phyloP scores from a whole-genome alignment of 2,329 filamentous ascomycete genomes.

The Talaromyces sp. region DNA sequence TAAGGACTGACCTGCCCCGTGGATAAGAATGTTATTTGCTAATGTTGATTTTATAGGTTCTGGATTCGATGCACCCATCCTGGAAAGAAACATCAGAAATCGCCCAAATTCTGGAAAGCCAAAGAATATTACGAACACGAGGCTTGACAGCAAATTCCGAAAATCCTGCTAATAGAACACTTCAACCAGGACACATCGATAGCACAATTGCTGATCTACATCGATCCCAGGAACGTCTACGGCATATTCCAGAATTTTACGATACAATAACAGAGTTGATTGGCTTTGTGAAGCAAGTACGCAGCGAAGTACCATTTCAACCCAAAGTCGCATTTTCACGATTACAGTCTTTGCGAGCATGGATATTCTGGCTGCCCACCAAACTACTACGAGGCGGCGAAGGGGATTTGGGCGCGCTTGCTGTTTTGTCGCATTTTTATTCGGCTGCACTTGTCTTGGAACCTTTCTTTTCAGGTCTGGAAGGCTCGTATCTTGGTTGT shows the following conservation, averaged over 20 bases:
- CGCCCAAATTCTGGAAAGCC: conserved; percentile 41
- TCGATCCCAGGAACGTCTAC: conserved; percentile 59
- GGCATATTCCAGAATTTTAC: conserved; percentile 66
- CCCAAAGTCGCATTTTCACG: conserved; percentile 86
- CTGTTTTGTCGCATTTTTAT: conserved; percentile 89
- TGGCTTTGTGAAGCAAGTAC: conserved; percentile 68
- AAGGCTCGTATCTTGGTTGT: conserved; percentile 80
- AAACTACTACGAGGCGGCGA: conserved; percentile 74
- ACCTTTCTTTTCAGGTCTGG: conserved; percentile 86
- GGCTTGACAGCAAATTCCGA: conserved; percentile 34
- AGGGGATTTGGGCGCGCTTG: conserved; percentile 70
- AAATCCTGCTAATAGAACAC: conserved; percentile 23
- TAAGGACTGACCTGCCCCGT: conserved; percentile 44
- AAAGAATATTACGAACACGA: conserved; percentile 36
- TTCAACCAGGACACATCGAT: conserved; percentile 59
- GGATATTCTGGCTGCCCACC: conserved; percentile 95
- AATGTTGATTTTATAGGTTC: conserved; percentile 55
- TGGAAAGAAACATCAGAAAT: conserved; percentile 77
- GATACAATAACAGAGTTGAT: conserved; percentile 67
- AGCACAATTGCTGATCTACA: conserved; percentile 63
- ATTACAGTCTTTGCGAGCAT: conserved; percentile 80
- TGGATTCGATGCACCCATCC: conserved; percentile 84
- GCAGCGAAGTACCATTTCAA: conserved; percentile 66
- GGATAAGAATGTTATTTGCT: background rate
- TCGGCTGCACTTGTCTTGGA: conserved; percentile 83